Percentiles rank a stretch among this genome's conserved stretches.
phyloP scores from a whole-genome alignment of 106 monocot genomes.

The Dendrobium huoshanense region DNA sequence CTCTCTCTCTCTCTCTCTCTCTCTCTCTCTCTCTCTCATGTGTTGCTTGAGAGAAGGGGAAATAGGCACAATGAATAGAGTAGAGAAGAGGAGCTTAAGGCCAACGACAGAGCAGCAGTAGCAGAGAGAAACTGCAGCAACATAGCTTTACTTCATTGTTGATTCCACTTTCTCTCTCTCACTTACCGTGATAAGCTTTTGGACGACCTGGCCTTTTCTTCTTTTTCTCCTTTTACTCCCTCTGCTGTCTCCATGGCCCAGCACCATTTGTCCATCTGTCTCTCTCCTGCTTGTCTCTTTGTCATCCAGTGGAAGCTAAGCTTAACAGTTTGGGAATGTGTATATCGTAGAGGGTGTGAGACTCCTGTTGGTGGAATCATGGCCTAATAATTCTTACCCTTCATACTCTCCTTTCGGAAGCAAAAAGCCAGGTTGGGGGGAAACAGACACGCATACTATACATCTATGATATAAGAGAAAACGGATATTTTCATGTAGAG shows the following conservation, averaged over 20 bases:
- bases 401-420: too few species aligned
- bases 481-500: background rate
- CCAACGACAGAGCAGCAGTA: slow-evolving; percentile 1
- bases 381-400: background rate
- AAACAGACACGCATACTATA: background rate
- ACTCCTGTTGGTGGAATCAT: background rate
- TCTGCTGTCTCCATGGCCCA: background rate
- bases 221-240: background rate
- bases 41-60: background rate
- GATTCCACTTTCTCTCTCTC: background rate
- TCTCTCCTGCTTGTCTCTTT: background rate
- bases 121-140: background rate
- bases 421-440: background rate
- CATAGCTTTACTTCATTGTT: background rate
- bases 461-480: background rate
- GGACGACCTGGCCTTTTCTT: background rate
- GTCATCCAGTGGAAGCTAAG: background rate
- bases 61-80: background rate
- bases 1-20: background rate
- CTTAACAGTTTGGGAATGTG: background rate
- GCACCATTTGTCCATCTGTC: background rate
- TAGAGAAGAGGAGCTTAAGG: background rate
- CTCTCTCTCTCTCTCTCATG: too few species aligned
- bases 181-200: background rate
- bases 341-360: background rate